These are phyloP conservation scores for Solanum etuberosum DNA, from an alignment of 257 asterid species.

Conservation along the genomic window DNA sequence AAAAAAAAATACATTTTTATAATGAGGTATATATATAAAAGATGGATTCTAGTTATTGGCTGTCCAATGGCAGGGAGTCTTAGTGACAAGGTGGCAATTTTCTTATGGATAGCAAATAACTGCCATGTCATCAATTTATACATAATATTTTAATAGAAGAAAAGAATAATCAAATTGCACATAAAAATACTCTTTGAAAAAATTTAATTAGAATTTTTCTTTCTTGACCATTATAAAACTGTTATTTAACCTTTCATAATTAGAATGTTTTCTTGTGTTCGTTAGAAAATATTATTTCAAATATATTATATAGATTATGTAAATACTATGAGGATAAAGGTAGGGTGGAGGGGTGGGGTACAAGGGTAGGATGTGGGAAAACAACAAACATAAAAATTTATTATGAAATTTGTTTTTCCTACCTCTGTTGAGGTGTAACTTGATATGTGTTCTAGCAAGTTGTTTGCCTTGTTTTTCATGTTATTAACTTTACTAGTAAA, in stretches of 20 bases:
- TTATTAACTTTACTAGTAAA: background rate
- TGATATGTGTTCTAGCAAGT: background rate
- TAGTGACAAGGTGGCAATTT: conserved; percentile 10
- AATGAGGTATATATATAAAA: background rate
- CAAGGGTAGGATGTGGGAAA: background rate
- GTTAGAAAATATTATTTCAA: background rate
- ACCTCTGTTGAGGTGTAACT: background rate
- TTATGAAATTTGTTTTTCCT: background rate
- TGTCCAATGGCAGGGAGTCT: background rate
- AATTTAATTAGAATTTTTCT: background rate
- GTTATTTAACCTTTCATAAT: too few relatives aligned
- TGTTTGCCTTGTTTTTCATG: background rate
- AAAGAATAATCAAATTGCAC: background rate
- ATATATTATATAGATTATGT: too few relatives aligned
- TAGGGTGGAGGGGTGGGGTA: background rate
- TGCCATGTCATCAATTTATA: background rate
- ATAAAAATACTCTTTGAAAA: background rate
- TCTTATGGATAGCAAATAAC: background rate
- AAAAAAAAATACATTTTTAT: background rate
- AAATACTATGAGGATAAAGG: background rate
- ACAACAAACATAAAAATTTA: background rate
- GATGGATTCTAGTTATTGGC: background rate
- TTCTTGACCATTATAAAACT: background rate
- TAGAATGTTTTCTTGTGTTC: background rate
- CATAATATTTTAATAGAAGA: background rate